phyloP scores from a whole-genome alignment of 106 monocot genomes.

The Acorus calamus region DNA sequence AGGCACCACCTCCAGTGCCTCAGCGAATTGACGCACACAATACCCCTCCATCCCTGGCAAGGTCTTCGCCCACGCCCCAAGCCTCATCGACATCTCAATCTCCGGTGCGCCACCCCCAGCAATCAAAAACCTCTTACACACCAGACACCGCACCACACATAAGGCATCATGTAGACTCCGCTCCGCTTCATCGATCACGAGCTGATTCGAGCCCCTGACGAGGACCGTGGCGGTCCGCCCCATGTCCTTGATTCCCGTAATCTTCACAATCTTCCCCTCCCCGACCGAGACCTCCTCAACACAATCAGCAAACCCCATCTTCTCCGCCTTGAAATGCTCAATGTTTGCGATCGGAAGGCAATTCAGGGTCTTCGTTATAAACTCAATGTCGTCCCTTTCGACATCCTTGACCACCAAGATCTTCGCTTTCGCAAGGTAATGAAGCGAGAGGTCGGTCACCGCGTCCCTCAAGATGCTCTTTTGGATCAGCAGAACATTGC shows the following conservation, averaged over 20 bases:
- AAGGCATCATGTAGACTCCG: constrained; percentile 94
- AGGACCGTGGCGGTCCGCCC: constrained; percentile 77
- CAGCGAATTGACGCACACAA: constrained; percentile 87
- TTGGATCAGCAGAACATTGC: constrained; percentile 90
- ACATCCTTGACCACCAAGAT: constrained; percentile 88
- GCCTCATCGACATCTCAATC: constrained; percentile 87
- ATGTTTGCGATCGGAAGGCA: constrained; percentile 92
- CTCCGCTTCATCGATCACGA: constrained; percentile 88
- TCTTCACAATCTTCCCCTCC: constrained; percentile 78
- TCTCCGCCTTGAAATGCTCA: constrained; percentile 86
- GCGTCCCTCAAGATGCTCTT: constrained; percentile 95
- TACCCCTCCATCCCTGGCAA: constrained; percentile 91
- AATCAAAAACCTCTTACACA: constrained; percentile 83
- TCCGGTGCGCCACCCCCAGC: constrained; percentile 98
- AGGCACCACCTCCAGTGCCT: constrained; percentile 85
- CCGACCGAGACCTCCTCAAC: constrained; percentile 84
- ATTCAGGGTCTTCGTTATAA: constrained; percentile 88
- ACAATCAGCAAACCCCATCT: constrained; percentile 68
- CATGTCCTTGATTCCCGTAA: constrained; percentile 83
- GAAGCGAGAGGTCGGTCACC: constrained; percentile 86
- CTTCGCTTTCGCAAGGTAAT: constrained; percentile 89
- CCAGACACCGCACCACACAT: constrained; percentile 94
- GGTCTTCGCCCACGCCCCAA: constrained; percentile 79
- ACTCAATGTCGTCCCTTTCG: constrained; percentile 96
- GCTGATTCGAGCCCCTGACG: constrained; percentile 77